These are phyloP conservation scores for Penicillium subrubescens DNA, from an alignment of 495 filamentous ascomycete species.

Conservation along the genomic window DNA sequence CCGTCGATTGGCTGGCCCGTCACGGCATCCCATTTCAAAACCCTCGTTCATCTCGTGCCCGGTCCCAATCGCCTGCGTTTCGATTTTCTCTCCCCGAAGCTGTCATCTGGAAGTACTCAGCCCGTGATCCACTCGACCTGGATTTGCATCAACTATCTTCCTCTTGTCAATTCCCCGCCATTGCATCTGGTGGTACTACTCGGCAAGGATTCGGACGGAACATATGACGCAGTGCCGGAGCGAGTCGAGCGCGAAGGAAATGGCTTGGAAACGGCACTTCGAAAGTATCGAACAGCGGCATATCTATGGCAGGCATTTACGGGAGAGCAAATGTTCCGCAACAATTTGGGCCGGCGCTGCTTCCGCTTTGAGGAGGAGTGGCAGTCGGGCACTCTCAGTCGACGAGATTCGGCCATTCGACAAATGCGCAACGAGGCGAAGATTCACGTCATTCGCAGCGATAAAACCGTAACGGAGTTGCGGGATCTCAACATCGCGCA, in stretches of 20 bases:
- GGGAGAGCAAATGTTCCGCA: slow-evolving; percentile 89
- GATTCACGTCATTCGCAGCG: slow-evolving; percentile 76
- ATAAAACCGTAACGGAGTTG: slow-evolving; percentile 84
- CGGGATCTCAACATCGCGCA: slow-evolving; percentile 78
- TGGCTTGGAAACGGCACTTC: slow-evolving; percentile 72
- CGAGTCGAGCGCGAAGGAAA: slow-evolving; percentile 77
- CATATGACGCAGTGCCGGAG: slow-evolving; percentile 80
- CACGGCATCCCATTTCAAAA: slow-evolving; percentile 84
- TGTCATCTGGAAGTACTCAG: slow-evolving; percentile 67
- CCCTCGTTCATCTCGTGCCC: slow-evolving; percentile 80
- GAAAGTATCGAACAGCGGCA: slow-evolving; percentile 87
- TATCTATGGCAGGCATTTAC: slow-evolving; percentile 97
- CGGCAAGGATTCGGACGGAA: slow-evolving; percentile 83
- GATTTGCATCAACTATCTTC: slow-evolving; percentile 81
- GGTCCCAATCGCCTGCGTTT: slow-evolving; percentile 84
- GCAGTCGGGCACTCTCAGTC: slow-evolving; percentile 75
- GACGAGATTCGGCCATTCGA: slow-evolving; percentile 64
- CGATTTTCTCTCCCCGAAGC: slow-evolving; percentile 81
- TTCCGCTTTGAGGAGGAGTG: slow-evolving; percentile 94
- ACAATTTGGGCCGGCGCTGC: slow-evolving; percentile 77
- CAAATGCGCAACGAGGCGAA: slow-evolving; percentile 87
- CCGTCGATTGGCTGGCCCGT: slow-evolving; percentile 84
- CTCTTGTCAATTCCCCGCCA: slow-evolving; percentile 72
- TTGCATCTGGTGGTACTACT: slow-evolving; percentile 83
- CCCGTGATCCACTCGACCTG: slow-evolving; percentile 75